A percentile compares a stretch with the other conserved stretches of the same genome.
phyloP scores from a whole-genome alignment of 2,329 filamentous ascomycete species.

The Phaeosphaeriaceae sp. region DNA sequence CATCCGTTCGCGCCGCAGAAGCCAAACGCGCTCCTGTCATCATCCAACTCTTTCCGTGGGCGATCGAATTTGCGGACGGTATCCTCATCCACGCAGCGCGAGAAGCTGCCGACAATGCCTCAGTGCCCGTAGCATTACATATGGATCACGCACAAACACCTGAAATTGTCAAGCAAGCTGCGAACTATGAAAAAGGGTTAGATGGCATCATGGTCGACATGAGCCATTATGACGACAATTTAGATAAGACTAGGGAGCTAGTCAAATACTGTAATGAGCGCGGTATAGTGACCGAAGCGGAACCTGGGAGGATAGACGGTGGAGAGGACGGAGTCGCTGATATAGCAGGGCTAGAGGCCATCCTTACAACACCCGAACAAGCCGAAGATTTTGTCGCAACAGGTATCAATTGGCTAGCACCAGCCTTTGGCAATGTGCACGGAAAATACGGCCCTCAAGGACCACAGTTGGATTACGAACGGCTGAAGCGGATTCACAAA shows the following conservation, averaged over 20 bases:
- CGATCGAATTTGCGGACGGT: slow-evolving; percentile 67
- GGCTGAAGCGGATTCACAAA: slow-evolving; percentile 53
- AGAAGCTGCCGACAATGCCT: slow-evolving; percentile 47
- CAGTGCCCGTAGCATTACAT: slow-evolving; percentile 67
- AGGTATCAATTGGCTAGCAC: slow-evolving; percentile 76
- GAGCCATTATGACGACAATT: slow-evolving; percentile 74
- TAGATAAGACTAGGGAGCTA: slow-evolving; percentile 67
- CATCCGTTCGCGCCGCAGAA: slow-evolving; percentile 72
- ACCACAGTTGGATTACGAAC: slow-evolving; percentile 51
- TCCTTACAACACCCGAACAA: slow-evolving; percentile 72
- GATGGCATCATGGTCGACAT: slow-evolving; percentile 66
- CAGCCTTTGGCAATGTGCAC: slow-evolving; percentile 78
- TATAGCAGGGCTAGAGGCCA: slow-evolving; percentile 61
- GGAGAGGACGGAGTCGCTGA: slow-evolving; percentile 78
- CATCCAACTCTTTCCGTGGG: slow-evolving; percentile 78
- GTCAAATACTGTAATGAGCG: slow-evolving; percentile 68
- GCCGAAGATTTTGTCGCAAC: slow-evolving; percentile 73
- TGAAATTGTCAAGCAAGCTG: slow-evolving; percentile 66
- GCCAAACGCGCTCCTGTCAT: slow-evolving; percentile 70
- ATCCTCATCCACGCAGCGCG: slow-evolving; percentile 55
- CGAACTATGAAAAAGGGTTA: slow-evolving; percentile 51
- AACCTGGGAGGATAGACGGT: slow-evolving; percentile 73
- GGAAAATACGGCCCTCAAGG: slow-evolving; percentile 73
- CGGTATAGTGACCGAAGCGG: slow-evolving; percentile 73
- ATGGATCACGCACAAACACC: slow-evolving; percentile 71